Percentiles rank a stretch among this genome's conserved stretches.
These are phyloP conservation scores for Astragalus membranaceus DNA, from an alignment of 306 rosid genomes.

Conservation along the genomic window DNA sequence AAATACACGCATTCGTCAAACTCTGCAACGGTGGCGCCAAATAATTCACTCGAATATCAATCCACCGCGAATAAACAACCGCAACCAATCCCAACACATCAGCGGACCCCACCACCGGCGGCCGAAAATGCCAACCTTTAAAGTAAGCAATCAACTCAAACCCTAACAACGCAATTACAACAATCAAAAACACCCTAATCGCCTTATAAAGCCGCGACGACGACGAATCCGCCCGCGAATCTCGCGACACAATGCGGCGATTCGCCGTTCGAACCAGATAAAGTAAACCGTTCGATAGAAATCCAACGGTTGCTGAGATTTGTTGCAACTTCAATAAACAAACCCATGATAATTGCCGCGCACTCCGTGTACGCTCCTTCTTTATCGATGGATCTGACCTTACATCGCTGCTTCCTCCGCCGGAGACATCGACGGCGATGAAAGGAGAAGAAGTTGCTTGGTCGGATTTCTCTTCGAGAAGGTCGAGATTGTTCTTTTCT, in stretches of 20 bases:
- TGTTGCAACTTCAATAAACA: conserved; percentile 66
- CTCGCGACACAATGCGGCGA: conserved; percentile 12
- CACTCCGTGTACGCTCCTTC: conserved; percentile 67
- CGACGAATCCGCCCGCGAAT: conserved; percentile 47
- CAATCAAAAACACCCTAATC: conserved; percentile 54
- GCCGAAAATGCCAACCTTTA: conserved; percentile 91
- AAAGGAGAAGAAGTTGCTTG: conserved; percentile 9
- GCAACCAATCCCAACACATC: conserved; percentile 62
- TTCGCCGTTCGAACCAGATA: conserved; percentile 57
- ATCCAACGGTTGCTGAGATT: conserved; percentile 45
- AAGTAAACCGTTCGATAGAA: conserved; percentile 34
- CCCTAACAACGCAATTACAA: conserved; percentile 49
- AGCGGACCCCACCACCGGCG: conserved; percentile 59
- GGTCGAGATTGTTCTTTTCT: conserved; percentile 34
- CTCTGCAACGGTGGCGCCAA: conserved; percentile 84
- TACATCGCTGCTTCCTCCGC: background rate
- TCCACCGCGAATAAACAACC: conserved; percentile 61
- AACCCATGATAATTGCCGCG: conserved; percentile 80
- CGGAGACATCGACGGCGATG: conserved; percentile 43
- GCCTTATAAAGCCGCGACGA: conserved; percentile 63
- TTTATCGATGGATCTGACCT: conserved; percentile 40
- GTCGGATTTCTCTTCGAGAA: conserved; percentile 22
- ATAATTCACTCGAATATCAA: conserved; percentile 56
- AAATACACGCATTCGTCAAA: conserved; percentile 68
- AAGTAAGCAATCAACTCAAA: conserved; percentile 86